A percentile compares a stretch with the other conserved stretches of the same genome.
Evolutionary conservation across 306 rosid genomes (phyloP).

Genomic region (Cyclanthera cordifolia): DNA sequence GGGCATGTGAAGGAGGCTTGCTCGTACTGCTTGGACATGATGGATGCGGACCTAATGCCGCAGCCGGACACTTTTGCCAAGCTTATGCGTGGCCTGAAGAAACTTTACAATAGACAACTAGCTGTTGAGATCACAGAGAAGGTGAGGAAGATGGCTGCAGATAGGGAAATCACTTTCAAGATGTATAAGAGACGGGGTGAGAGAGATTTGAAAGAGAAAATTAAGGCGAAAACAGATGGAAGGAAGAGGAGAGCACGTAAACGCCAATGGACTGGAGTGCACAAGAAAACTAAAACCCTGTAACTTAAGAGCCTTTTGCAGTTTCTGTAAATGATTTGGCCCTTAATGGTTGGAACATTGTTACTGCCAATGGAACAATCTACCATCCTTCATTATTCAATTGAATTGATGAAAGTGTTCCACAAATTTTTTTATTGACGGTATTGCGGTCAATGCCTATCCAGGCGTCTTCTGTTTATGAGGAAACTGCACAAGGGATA

Average conservation of each 20-base stretch:
- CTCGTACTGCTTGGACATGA: constrained; percentile 68
- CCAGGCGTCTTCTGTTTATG: not conserved
- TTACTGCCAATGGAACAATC: not conserved
- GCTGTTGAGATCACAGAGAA: constrained; percentile 82
- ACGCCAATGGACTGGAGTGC: constrained; percentile 38
- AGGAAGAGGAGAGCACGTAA: constrained; percentile 59
- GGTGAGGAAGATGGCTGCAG: constrained; percentile 86
- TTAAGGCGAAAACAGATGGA: constrained; percentile 52
- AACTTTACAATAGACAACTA: constrained; percentile 52
- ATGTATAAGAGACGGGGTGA: constrained; percentile 77
- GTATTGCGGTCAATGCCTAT: not conserved
- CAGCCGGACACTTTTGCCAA: constrained; percentile 77
- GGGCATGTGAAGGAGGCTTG: constrained; percentile 87
- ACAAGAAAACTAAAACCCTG: constrained; percentile 26
- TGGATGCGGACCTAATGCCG: constrained; percentile 66
- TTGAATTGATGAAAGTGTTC: not conserved
- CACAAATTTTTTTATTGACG: not conserved
- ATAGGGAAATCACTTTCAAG: constrained; percentile 60
- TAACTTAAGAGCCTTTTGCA: constrained; percentile 22
- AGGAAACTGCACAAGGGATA: not conserved
- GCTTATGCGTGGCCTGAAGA: constrained; percentile 63
- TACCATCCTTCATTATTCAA: not conserved
- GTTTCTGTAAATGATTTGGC: not conserved
- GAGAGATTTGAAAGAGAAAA: constrained; percentile 63
- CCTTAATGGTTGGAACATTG: not conserved